Conservation (phyloP, 345 rosid species). For the Capsella bursapastoris region DNA sequence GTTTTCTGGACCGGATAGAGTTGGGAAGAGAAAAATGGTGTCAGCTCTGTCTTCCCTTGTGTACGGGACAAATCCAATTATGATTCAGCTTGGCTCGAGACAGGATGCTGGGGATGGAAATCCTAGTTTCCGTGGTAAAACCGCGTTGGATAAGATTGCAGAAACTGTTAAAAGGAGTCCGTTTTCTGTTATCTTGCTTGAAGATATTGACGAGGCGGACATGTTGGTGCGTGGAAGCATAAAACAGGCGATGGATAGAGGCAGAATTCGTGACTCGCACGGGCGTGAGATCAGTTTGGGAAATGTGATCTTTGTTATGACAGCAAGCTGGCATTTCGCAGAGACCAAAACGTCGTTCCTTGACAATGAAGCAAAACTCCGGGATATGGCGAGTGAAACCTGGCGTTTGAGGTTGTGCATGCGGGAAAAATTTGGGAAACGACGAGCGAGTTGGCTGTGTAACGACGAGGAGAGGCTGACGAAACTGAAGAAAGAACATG, state of each 20-base stretch:
- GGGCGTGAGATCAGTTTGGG: slow-evolving; percentile 97
- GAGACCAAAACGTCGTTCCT: slow-evolving; percentile 48
- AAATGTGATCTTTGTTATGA: slow-evolving; percentile 81
- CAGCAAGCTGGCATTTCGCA: slow-evolving; percentile 57
- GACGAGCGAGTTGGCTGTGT: slow-evolving; percentile 72
- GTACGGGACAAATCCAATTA: slow-evolving; percentile 56
- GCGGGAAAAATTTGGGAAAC: slow-evolving; percentile 66
- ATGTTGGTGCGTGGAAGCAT: slow-evolving; percentile 71
- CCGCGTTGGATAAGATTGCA: slow-evolving; percentile 78
- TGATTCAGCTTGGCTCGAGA: slow-evolving; percentile 68
- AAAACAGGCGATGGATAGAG: slow-evolving; percentile 88
- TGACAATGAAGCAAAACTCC: slow-evolving; percentile 65
- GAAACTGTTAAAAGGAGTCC: slow-evolving; percentile 91
- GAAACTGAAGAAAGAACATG: slow-evolving; percentile 69
- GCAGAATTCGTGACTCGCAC: slow-evolving; percentile 83
- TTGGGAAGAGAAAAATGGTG: slow-evolving; percentile 93
- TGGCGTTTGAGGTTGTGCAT: slow-evolving; percentile 79
- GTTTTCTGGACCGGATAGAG: slow-evolving; percentile 79
- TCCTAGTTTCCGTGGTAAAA: slow-evolving; percentile 76
- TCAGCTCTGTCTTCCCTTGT: slow-evolving; percentile 72
- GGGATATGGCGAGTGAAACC: slow-evolving; percentile 57
- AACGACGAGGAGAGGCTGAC: slow-evolving; percentile 58
- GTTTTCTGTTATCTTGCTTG: slow-evolving; percentile 79
- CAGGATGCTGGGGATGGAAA: slow-evolving; percentile 53
- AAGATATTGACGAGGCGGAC: slow-evolving; percentile 90